Base-by-base conservation (phyloP, 2,329 filamentous ascomycete species). In the Ampelomyces quisqualis region DNA sequence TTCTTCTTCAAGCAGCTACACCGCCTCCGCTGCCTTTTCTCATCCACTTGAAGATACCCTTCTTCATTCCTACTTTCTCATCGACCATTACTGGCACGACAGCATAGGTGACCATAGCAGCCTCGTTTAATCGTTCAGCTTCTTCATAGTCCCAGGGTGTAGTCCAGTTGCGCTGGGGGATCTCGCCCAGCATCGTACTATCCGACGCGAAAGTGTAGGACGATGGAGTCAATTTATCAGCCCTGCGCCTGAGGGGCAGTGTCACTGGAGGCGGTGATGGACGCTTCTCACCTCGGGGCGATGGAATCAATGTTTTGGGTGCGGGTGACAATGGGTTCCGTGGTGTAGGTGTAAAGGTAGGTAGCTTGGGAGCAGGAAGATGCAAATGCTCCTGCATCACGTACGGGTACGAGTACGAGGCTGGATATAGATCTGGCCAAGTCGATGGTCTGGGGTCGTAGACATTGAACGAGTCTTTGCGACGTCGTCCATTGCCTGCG, bases 111-210 rank as follows among this genome's bases (percentile, higher is more conserved):
- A 31, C 40, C 27, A 49, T 34, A 11, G 51, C 58, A 20, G 70
- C 70, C 45, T 72, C 65, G 4, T 75, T 75, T 51, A 69, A 47
- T 15, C 67, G 53, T 30, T 67, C 69, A 38, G 70, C 71, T 22
- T 63, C 65, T 22, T 69, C 68, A 32, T 67, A 70, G 38, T 75
- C 68, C 40, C 61, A 74, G 5, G 72, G 70, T 38, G 45, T 59
- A 1, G 63, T 59, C 73, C 73, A 75, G 32, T 67, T 65, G 24
- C 68, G 62, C 55, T 73, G 56, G 4, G 73, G 73, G 5, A 76
- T 75, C 49, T 75, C 73, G 29, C 73, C 73, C 7, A 76, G 58
- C 54, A 74, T 73, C 3, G 73, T 76, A 53, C 70, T 71, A 14
- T 69, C 69, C 8, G 70, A 71, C 4, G 70, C 67, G 39, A 73